These are phyloP conservation scores for Sisymbrium altissimum DNA, from an alignment of 345 rosid species.

Conservation along the genomic window DNA sequence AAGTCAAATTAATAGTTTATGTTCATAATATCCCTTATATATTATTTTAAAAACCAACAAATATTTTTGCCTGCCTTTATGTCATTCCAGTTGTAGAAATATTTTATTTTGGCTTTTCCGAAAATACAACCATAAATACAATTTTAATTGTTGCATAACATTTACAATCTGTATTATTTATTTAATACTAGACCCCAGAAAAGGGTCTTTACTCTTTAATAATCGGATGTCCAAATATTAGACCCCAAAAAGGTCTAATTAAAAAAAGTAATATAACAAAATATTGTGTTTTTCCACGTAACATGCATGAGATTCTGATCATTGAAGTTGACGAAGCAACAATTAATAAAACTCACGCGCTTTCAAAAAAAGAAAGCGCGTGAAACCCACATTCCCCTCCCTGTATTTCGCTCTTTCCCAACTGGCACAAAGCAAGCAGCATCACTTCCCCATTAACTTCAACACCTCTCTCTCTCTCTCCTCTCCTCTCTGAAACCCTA, in stretches of 20 bases:
- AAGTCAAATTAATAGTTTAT: not conserved
- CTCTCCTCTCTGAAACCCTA: slow-evolving; percentile 24
- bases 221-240: not conserved
- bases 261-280: too few relatives aligned
- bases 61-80: not conserved
- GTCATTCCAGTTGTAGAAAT: not conserved
- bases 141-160: not conserved
- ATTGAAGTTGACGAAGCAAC: slow-evolving; percentile 20
- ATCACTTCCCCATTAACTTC: slow-evolving; percentile 15
- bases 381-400: slow-evolving; percentile 10
- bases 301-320: slow-evolving; percentile 36
- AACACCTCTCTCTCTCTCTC: slow-evolving; percentile 7
- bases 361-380: not conserved
- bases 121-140: not conserved
- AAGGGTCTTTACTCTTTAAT: not conserved
- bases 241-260: not conserved
- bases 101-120: not conserved
- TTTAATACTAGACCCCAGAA: not conserved
- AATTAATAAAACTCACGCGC: slow-evolving; percentile 11
- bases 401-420: slow-evolving; percentile 31
- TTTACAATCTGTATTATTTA: not conserved
- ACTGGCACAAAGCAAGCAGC: slow-evolving; percentile 24
- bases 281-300: slow-evolving; percentile 24
- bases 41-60: not conserved
- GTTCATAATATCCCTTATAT: not conserved